phyloP scores from a whole-genome alignment of 208 protist genomes.

The Crithidia expoeki region DNA sequence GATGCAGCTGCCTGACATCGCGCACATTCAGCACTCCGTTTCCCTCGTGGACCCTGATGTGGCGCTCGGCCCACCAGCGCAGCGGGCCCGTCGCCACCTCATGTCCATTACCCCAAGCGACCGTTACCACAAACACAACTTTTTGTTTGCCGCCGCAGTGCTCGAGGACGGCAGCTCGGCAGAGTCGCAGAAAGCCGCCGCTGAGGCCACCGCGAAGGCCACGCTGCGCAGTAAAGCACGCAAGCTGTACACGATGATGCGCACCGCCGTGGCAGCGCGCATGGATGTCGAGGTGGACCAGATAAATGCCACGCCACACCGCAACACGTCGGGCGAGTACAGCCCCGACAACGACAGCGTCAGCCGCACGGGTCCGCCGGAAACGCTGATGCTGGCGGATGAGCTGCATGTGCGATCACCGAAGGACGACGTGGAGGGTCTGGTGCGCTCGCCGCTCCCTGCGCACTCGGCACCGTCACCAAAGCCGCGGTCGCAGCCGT shows the following conservation, averaged over 20 bases:
- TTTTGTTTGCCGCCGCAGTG: slow-evolving; percentile 74
- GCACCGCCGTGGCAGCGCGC: slow-evolving; percentile 32
- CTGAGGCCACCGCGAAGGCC: slow-evolving; percentile 20
- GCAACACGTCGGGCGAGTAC: slow-evolving; percentile 5
- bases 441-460: slow-evolving; percentile 3
- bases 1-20: slow-evolving; percentile 74
- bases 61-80: slow-evolving; percentile 65
- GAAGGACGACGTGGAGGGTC: not conserved
- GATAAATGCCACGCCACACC: slow-evolving; percentile 2
- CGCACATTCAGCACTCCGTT: slow-evolving; percentile 77
- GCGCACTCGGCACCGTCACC: slow-evolving; percentile 10
- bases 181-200: slow-evolving; percentile 39
- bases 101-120: slow-evolving; percentile 83
- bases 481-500: not conserved
- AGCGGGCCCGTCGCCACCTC: slow-evolving; percentile 62
- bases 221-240: slow-evolving; percentile 49
- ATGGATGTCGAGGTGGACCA: slow-evolving; percentile 16
- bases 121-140: slow-evolving; percentile 74
- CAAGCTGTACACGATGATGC: slow-evolving; percentile 66
- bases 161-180: slow-evolving; percentile 51
- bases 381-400: slow-evolving; percentile 21
- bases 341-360: slow-evolving; percentile 15
- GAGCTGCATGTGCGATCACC: slow-evolving; percentile 25
- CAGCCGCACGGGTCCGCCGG: slow-evolving; percentile 10
- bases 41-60: slow-evolving; percentile 84